These are phyloP conservation scores for Meyerozyma guilliermondii DNA, from an alignment of 1,139 yeast species.

Conservation along the genomic window DNA sequence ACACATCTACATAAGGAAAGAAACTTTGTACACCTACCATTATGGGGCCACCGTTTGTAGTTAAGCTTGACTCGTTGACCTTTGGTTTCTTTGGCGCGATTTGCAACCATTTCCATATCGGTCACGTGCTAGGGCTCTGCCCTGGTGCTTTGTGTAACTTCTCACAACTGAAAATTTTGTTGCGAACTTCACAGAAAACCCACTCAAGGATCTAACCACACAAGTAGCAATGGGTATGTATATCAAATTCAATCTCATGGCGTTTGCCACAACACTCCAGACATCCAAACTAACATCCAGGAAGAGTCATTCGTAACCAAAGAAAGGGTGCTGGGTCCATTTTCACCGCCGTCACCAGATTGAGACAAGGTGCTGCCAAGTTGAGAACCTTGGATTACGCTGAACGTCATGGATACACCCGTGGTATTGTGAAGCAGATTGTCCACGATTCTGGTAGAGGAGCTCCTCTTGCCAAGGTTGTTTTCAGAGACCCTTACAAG, in stretches of 20 bases:
- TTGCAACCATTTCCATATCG: not conserved
- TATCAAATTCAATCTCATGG: not conserved
- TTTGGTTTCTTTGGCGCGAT: not conserved
- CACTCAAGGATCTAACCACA: conserved; percentile 1
- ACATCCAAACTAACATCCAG: conserved; percentile 34
- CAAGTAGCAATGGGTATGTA: conserved; percentile 2
- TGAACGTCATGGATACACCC: conserved; percentile 99
- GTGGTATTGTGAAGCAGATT: conserved; percentile 98
- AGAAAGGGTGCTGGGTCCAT: conserved; percentile 99
- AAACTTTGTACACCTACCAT: too few species aligned
- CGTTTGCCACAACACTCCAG: not conserved
- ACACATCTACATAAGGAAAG: too few species aligned
- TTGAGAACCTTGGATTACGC: conserved; percentile 98
- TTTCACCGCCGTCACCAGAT: conserved; percentile 99
- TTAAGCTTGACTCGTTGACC: too few species aligned
- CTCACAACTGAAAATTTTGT: conserved; percentile 2
- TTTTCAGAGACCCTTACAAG: conserved; percentile 99
- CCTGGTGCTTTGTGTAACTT: not conserved
- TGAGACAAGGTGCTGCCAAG: conserved; percentile 99
- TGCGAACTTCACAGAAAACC: conserved; percentile 1
- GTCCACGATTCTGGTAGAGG: conserved; percentile 99
- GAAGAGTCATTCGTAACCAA: conserved; percentile 99
- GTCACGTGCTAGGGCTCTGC: conserved; percentile 1
- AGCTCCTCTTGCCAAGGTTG: conserved; percentile 99
- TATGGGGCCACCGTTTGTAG: too few species aligned